phyloP scores from a whole-genome alignment of 345 rosid genomes.

The Carallia brachiata region DNA sequence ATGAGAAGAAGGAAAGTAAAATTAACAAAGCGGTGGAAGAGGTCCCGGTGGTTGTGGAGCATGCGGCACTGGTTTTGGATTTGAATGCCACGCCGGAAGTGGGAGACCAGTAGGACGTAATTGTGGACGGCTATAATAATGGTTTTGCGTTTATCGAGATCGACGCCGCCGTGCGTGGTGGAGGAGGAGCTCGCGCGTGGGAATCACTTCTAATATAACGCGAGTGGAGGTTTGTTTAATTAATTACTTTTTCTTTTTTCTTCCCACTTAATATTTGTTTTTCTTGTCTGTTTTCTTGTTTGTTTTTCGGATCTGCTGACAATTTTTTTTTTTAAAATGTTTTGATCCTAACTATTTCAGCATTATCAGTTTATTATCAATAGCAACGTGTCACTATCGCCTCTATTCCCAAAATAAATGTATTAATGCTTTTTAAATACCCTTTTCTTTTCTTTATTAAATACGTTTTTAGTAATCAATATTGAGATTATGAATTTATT shows the following conservation, averaged over 20 bases:
- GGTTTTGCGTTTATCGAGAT: not conserved
- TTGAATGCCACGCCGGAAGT: slow-evolving; percentile 20
- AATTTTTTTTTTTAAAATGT: too few species aligned
- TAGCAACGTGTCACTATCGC: too few species aligned
- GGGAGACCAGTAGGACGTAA: not conserved
- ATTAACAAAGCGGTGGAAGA: not conserved
- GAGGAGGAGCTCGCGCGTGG: not conserved
- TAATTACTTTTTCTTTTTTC: not conserved
- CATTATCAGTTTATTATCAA: too few species aligned
- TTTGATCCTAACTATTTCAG: too few species aligned
- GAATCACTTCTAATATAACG: not conserved
- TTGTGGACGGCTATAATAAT: too few species aligned
- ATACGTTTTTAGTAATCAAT: too few species aligned
- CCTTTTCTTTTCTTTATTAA: too few species aligned
- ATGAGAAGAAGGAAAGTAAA: slow-evolving; percentile 6
- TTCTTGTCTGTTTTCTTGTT: not conserved
- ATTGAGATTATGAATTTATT: too few species aligned
- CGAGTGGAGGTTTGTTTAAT: not conserved
- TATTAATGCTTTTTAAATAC: too few species aligned
- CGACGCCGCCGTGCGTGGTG: not conserved
- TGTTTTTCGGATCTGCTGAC: not conserved
- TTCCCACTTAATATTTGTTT: not conserved
- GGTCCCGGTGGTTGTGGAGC: slow-evolving; percentile 4
- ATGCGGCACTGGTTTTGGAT: slow-evolving; percentile 6
- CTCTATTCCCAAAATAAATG: too few species aligned